A percentile compares a stretch with the other conserved stretches of the same genome.
Conservation (phyloP, 257 asterid genomes). For the Parsonsia alboflavescens region DNA sequence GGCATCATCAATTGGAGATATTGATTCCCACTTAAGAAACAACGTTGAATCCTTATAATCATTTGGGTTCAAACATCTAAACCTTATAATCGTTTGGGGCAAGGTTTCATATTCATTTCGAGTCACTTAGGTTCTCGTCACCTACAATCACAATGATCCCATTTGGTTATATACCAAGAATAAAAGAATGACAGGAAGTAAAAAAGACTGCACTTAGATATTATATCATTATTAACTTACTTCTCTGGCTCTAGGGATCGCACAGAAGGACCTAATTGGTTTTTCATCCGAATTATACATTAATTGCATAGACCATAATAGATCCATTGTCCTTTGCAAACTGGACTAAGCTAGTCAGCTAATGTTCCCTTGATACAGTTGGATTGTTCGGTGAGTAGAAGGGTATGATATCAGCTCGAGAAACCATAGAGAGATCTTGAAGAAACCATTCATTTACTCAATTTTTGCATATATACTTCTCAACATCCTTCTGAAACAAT, state of each 20-base stretch:
- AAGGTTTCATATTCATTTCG: no score
- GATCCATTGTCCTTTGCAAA: conserved; percentile 93
- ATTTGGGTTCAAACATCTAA: no score
- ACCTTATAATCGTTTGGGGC: no score
- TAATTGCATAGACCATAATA: conserved; percentile 73
- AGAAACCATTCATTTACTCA: conserved; percentile 95
- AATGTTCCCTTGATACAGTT: conserved; percentile 92
- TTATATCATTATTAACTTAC: conserved; percentile 26
- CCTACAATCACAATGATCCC: no score
- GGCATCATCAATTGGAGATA: no score
- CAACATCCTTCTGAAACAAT: conserved; percentile 71
- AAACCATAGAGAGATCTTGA: conserved; percentile 69
- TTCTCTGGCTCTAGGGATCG: conserved; percentile 97
- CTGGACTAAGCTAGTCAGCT: conserved; percentile 73
- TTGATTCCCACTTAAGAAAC: no score
- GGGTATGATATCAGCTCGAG: conserved; percentile 74
- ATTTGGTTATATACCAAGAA: no score
- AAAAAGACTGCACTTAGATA: neutral
- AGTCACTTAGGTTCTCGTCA: no score
- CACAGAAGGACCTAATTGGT: conserved; percentile 85
- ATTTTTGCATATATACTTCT: conserved; percentile 79
- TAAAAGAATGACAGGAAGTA: neutral
- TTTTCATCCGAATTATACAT: conserved; percentile 89
- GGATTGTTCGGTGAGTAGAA: conserved; percentile 99
- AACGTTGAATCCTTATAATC: no score